These are phyloP conservation scores for Boletus reticulatus DNA, from an alignment of 768 basidiomycete species.

Conservation along the genomic window DNA sequence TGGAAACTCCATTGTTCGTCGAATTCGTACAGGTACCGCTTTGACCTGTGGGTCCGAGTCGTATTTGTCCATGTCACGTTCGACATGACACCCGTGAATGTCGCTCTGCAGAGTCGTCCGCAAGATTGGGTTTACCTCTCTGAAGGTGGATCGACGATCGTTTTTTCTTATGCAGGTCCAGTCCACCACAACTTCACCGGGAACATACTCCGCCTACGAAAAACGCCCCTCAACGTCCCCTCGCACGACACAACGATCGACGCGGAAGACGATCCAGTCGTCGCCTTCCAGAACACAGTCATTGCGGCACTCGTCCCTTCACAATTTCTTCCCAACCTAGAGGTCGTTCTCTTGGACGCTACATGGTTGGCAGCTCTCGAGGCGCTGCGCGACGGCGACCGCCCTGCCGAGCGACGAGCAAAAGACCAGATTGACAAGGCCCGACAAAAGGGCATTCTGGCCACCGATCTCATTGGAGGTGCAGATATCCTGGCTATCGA, in stretches of 20 bases:
- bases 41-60: neutral
- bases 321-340: slow-evolving; percentile 56
- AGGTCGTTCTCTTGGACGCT: slow-evolving; percentile 42
- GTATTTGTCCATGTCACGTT: neutral
- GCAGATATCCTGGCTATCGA: slow-evolving; percentile 67
- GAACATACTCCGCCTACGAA: slow-evolving; percentile 77
- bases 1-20: slow-evolving; percentile 19
- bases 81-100: slow-evolving; percentile 12
- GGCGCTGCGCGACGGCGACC: slow-evolving; percentile 40
- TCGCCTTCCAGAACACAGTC: slow-evolving; percentile 61
- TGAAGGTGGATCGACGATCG: slow-evolving; percentile 91
- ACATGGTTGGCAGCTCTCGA: slow-evolving; percentile 63
- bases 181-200: slow-evolving; percentile 49
- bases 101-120: slow-evolving; percentile 31
- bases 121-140: slow-evolving; percentile 80
- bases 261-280: slow-evolving; percentile 38
- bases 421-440: slow-evolving; percentile 59
- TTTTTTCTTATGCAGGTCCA: slow-evolving; percentile 77
- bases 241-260: slow-evolving; percentile 23
- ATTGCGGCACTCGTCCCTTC: slow-evolving; percentile 64
- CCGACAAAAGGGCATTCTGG: slow-evolving; percentile 61
- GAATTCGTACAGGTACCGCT: slow-evolving; percentile 6
- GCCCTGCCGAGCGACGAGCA: slow-evolving; percentile 56
- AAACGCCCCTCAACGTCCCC: slow-evolving; percentile 34
- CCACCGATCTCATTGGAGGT: slow-evolving; percentile 75